Conservation (phyloP, 2,329 filamentous ascomycete species). For the Akanthomyces lecanii region DNA sequence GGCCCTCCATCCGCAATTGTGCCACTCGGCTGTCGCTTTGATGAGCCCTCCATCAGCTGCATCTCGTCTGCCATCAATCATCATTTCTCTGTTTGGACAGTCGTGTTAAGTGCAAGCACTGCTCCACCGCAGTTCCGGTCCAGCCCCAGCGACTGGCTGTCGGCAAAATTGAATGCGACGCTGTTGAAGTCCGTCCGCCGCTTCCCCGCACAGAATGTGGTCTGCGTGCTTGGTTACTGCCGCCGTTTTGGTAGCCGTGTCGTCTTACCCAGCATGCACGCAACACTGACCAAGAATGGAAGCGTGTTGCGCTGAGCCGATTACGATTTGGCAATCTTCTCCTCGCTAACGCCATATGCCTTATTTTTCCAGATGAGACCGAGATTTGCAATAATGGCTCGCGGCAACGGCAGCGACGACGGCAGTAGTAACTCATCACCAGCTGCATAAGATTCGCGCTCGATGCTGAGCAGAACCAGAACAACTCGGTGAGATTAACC, state of each 20-base stretch:
- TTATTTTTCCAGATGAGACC: no score
- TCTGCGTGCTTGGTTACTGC: neutral
- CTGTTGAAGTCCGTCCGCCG: neutral
- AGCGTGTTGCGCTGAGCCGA: neutral
- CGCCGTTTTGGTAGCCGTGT: neutral
- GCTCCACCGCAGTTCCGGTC: neutral
- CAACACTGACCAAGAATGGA: neutral
- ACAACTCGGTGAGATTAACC: neutral
- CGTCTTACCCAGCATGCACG: neutral
- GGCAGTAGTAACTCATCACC: neutral
- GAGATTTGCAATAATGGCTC: no score
- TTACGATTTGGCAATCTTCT: neutral
- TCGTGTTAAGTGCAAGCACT: neutral
- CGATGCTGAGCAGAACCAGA: neutral
- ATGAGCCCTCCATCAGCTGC: neutral
- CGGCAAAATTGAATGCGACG: neutral
- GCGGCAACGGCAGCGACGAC: no score
- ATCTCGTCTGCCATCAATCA: neutral
- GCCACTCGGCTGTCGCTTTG: slow-evolving; percentile 3
- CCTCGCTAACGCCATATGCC: neutral
- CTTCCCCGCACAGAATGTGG: neutral
- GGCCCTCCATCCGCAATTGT: neutral
- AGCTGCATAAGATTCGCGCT: neutral
- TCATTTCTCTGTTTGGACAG: neutral
- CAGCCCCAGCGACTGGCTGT: neutral